Percentiles rank a stretch among this genome's conserved stretches.
These are phyloP conservation scores for Pythium periplocum DNA, from an alignment of 352 stramenopile species.

Conservation along the genomic window DNA sequence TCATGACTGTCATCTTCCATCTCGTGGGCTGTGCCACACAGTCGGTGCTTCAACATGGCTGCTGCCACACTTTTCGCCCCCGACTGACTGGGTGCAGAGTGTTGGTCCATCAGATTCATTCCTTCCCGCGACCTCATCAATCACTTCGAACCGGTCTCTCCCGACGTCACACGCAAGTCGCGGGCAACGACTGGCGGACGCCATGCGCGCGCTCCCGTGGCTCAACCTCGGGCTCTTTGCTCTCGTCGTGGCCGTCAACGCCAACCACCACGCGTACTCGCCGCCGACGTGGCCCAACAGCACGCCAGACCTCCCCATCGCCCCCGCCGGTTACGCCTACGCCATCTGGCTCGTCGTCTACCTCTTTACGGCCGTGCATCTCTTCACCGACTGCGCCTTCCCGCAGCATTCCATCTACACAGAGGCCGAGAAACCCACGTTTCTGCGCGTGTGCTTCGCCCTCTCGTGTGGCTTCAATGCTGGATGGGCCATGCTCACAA, in stretches of 20 bases:
- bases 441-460: slow-evolving; percentile 50
- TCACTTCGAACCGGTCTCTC: no score
- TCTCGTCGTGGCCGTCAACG: slow-evolving; percentile 27
- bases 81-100: no score
- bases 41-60: no score
- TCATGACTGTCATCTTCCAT: no score
- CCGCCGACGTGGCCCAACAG: slow-evolving; percentile 32
- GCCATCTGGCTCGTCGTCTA: slow-evolving; percentile 58
- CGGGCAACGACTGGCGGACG: no score
- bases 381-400: slow-evolving; percentile 52
- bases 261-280: background rate
- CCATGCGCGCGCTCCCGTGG: slow-evolving; percentile 23
- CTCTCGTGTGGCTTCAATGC: slow-evolving; percentile 42
- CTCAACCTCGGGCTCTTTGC: slow-evolving; percentile 52
- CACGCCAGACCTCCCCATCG: slow-evolving; percentile 19
- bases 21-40: no score
- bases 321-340: slow-evolving; percentile 38
- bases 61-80: no score
- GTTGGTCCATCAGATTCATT: no score
- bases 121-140: no score
- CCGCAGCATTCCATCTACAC: slow-evolving; percentile 50
- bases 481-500: slow-evolving; percentile 49
- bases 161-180: no score
- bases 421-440: slow-evolving; percentile 34
- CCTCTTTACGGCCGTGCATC: slow-evolving; percentile 31